Percentiles rank a stretch among this genome's conserved stretches.
Evolutionary conservation across 768 basidiomycete species (phyloP).

Genomic region (Amanita thiersii): DNA sequence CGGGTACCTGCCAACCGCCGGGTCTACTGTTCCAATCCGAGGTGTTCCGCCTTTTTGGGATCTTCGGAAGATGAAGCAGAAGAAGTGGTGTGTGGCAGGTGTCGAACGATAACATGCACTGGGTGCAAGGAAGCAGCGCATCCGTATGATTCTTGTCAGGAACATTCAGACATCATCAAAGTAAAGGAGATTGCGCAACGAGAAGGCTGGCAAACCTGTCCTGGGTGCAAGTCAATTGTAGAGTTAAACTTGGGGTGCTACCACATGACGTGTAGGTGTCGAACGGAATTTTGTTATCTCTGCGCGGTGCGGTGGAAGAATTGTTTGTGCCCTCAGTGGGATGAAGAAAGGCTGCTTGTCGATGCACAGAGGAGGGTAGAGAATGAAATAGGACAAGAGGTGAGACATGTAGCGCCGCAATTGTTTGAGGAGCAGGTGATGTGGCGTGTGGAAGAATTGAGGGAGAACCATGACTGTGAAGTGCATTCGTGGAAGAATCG

Average conservation of each 20-base stretch:
- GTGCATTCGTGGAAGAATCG: slow-evolving; percentile 3
- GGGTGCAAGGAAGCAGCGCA: background rate
- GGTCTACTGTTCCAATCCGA: slow-evolving; percentile 13
- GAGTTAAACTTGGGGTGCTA: slow-evolving; percentile 52
- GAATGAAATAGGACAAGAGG: slow-evolving; percentile 2
- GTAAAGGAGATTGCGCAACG: slow-evolving; percentile 36
- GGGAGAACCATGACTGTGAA: background rate
- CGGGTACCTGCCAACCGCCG: slow-evolving; percentile 12
- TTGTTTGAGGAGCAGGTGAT: slow-evolving; percentile 1
- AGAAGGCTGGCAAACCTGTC: slow-evolving; percentile 56
- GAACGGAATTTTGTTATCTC: slow-evolving; percentile 54
- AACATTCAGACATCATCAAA: slow-evolving; percentile 31
- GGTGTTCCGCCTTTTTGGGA: slow-evolving; percentile 10
- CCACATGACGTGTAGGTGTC: slow-evolving; percentile 59
- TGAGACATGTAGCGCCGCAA: background rate
- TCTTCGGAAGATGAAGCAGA: background rate
- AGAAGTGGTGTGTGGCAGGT: background rate
- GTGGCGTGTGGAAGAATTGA: background rate
- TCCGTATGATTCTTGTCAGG: slow-evolving; percentile 22
- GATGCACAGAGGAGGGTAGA: slow-evolving; percentile 27
- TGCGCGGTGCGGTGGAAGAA: slow-evolving; percentile 58
- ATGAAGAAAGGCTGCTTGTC: slow-evolving; percentile 34
- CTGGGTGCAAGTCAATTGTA: slow-evolving; percentile 45
- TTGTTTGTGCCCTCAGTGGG: slow-evolving; percentile 58
- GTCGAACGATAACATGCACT: background rate